These are phyloP conservation scores for Pyricularia sp. DNA, from an alignment of 2,329 filamentous ascomycete species.

Conservation along the genomic window DNA sequence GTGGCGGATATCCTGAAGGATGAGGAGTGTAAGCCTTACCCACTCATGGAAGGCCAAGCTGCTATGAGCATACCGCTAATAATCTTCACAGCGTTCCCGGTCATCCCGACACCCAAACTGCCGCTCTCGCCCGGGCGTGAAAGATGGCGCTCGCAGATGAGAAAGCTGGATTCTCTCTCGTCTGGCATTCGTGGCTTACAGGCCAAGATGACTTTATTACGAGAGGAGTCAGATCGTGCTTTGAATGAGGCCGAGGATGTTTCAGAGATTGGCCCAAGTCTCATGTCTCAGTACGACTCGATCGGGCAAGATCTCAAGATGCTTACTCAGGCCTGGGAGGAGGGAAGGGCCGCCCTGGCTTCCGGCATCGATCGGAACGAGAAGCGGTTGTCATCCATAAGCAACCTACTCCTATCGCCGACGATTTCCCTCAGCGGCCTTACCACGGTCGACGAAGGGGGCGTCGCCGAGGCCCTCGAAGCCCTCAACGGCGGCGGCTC, in stretches of 20 bases:
- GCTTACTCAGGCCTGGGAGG: slow-evolving; percentile 77
- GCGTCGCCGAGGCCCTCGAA: slow-evolving; percentile 54
- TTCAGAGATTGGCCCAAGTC: slow-evolving; percentile 64
- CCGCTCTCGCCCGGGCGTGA: slow-evolving; percentile 67
- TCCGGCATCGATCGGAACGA: slow-evolving; percentile 76
- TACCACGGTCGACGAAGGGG: slow-evolving; percentile 47
- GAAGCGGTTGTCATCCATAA: slow-evolving; percentile 56
- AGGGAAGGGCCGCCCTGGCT: slow-evolving; percentile 73
- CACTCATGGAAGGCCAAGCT: not conserved
- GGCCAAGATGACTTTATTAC: slow-evolving; percentile 85
- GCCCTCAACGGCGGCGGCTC: slow-evolving; percentile 64
- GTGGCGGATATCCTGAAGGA: slow-evolving; percentile 65
- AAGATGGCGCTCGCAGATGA: slow-evolving; percentile 75
- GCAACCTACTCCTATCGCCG: slow-evolving; percentile 47
- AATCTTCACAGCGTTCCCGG: slow-evolving; percentile 38
- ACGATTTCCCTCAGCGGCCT: slow-evolving; percentile 58
- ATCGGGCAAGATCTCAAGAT: slow-evolving; percentile 81
- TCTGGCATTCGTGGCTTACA: slow-evolving; percentile 86
- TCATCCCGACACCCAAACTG: slow-evolving; percentile 46
- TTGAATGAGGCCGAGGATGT: slow-evolving; percentile 66
- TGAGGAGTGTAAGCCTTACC: slow-evolving; percentile 57
- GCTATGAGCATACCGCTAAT: slow-evolving; percentile 10
- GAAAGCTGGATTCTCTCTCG: slow-evolving; percentile 80
- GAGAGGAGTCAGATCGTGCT: slow-evolving; percentile 77
- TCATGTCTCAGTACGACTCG: slow-evolving; percentile 88